These are phyloP conservation scores for Tothia fuscella DNA, from an alignment of 2,329 filamentous ascomycete genomes.

Conservation along the genomic window DNA sequence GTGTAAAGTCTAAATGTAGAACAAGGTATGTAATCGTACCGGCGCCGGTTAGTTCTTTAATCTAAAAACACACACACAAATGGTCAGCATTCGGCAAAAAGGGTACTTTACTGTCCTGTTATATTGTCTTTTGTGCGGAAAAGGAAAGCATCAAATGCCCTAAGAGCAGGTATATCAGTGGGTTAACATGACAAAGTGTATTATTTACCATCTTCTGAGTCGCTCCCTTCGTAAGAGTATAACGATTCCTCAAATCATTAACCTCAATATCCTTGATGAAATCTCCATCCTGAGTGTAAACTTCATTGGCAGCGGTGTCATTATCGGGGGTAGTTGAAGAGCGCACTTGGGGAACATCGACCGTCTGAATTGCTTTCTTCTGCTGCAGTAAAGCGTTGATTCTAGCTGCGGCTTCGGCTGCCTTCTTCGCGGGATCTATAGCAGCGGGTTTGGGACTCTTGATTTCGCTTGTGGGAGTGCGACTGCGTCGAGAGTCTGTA, in stretches of 20 bases:
- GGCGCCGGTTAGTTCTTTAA: conserved; percentile 98
- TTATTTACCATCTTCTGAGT: conserved; percentile 99
- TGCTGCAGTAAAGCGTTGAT: conserved; percentile 46
- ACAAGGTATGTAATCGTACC: conserved; percentile 71
- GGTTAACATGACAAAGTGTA: conserved; percentile 44
- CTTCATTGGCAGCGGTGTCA: conserved; percentile 47
- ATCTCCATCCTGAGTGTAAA: conserved; percentile 93
- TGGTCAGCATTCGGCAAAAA: conserved; percentile 94
- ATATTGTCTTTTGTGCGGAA: conserved; percentile 29
- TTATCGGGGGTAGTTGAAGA: conserved; percentile 31
- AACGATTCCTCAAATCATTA: conserved; percentile 93
- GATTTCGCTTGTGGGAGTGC: conserved; percentile 55
- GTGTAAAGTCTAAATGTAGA: too few species aligned
- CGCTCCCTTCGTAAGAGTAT: conserved; percentile 90
- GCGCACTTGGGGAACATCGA: conserved; percentile 73
- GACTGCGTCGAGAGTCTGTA: conserved; percentile 60
- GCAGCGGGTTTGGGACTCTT: conserved; percentile 58
- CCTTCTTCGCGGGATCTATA: conserved; percentile 44
- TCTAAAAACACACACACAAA: conserved; percentile 82
- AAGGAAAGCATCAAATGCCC: conserved; percentile 14
- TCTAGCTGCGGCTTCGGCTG: conserved; percentile 59
- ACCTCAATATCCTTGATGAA: conserved; percentile 99
- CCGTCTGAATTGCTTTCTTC: conserved; percentile 77
- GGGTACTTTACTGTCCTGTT: conserved; percentile 35
- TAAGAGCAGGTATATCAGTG: conserved; percentile 45